A percentile compares a stretch with the other conserved stretches of the same genome.
These are phyloP conservation scores for Phytophthora chlamydospora DNA, from an alignment of 352 stramenopile genomes.

Conservation along the genomic window DNA sequence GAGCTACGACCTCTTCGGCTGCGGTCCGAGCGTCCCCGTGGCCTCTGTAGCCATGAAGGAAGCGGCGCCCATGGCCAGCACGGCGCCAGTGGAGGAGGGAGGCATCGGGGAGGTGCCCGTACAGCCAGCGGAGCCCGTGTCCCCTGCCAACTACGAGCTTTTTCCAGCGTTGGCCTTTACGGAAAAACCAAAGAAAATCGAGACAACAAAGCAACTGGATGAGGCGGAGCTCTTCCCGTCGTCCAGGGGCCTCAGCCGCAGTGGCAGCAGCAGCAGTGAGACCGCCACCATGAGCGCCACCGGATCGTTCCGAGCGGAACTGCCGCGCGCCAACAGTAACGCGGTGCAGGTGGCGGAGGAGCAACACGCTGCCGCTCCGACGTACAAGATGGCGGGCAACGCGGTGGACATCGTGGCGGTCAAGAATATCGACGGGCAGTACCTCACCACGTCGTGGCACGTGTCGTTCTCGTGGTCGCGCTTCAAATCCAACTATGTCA, in stretches of 20 bases:
- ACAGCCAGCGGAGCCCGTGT: slow-evolving; percentile 17
- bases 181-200: slow-evolving; percentile 20
- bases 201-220: slow-evolving; percentile 2
- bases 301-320: slow-evolving; percentile 16
- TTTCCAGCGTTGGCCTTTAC: slow-evolving; percentile 37
- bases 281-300: slow-evolving; percentile 9
- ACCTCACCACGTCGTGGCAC: slow-evolving; percentile 79
- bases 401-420: slow-evolving; percentile 82
- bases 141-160: slow-evolving; percentile 45
- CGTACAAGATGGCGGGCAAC: slow-evolving; percentile 79
- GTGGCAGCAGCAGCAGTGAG: slow-evolving; percentile 16
- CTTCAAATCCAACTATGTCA: slow-evolving; percentile 62
- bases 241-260: slow-evolving; percentile 19
- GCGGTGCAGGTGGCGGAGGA: slow-evolving; percentile 16
- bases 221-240: slow-evolving; percentile 43
- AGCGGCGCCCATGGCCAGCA: slow-evolving; percentile 27
- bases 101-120: slow-evolving; percentile 33
- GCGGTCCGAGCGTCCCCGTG: slow-evolving; percentile 14
- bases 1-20: slow-evolving; percentile 42
- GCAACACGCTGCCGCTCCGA: slow-evolving; percentile 29
- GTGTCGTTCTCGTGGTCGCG: slow-evolving; percentile 77
- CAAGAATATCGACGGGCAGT: slow-evolving; percentile 58
- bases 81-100: slow-evolving; percentile 39
- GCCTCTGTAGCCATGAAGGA: slow-evolving; percentile 21
- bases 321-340: slow-evolving; percentile 24